Evolutionary conservation across 306 rosid species (phyloP).

Genomic region (Vigna radiata): DNA sequence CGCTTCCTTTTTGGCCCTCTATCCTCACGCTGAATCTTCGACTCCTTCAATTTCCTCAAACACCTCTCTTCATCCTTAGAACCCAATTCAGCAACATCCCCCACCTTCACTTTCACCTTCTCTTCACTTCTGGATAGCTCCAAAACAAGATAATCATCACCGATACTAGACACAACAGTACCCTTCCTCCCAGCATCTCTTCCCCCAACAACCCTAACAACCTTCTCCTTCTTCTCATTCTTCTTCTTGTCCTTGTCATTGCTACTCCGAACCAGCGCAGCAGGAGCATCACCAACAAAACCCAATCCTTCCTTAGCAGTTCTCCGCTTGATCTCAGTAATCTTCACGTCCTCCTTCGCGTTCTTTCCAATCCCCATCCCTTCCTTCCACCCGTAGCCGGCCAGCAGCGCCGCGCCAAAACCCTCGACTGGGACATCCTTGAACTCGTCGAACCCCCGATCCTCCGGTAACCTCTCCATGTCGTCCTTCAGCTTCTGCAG

Average conservation of each 20-base stretch:
- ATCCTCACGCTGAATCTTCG: conserved; percentile 33
- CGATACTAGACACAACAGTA: conserved; percentile 51
- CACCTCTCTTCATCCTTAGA: conserved; percentile 72
- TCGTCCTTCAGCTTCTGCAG: conserved; percentile 68
- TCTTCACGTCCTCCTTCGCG: conserved; percentile 70
- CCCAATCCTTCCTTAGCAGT: conserved; percentile 80
- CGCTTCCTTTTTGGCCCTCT: conserved; percentile 44
- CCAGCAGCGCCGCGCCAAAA: conserved; percentile 74
- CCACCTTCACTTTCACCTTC: conserved; percentile 50
- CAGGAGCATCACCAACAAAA: conserved; percentile 52
- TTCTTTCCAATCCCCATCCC: conserved; percentile 89
- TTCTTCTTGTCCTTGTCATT: conserved; percentile 2
- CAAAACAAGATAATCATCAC: conserved; percentile 50
- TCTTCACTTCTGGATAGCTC: conserved; percentile 52
- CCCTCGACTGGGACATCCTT: conserved; percentile 80
- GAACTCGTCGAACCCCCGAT: conserved; percentile 72
- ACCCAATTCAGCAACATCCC: conserved; percentile 65
- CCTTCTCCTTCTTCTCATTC: conserved; percentile 39
- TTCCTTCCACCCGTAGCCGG: conserved; percentile 87
- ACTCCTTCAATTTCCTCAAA: conserved; percentile 65
- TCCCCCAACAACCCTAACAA: conserved; percentile 67
- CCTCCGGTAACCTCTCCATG: conserved; percentile 64
- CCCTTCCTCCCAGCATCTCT: conserved; percentile 68
- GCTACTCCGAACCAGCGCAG: background rate
- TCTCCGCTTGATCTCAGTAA: conserved; percentile 56